These are phyloP conservation scores for Sporisorium iseilematis-ciliati DNA, from an alignment of 1,284 basidiomycete species.

Conservation along the genomic window DNA sequence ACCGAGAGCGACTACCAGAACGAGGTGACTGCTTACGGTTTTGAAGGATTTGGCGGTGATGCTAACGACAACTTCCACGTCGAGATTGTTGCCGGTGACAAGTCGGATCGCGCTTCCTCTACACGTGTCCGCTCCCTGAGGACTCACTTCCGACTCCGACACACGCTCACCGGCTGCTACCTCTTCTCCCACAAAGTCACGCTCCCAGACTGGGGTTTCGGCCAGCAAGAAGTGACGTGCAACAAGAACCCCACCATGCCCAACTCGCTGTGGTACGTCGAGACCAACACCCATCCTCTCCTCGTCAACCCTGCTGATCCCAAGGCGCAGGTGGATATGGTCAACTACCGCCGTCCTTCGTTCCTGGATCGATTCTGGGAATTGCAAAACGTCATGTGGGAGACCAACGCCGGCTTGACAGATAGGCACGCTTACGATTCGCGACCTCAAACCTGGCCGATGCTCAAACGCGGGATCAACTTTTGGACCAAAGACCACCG, in stretches of 20 bases:
- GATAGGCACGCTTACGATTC: conserved; percentile 96
- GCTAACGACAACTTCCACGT: conserved; percentile 95
- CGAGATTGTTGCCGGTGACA: conserved; percentile 82
- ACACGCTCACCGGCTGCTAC: conserved; percentile 91
- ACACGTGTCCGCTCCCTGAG: conserved; percentile 80
- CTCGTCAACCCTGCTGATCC: conserved; percentile 22
- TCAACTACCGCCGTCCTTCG: conserved; percentile 84
- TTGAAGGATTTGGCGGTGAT: conserved; percentile 85
- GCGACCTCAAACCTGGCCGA: conserved; percentile 88
- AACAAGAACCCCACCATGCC: conserved; percentile 92
- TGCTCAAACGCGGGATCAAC: conserved; percentile 86
- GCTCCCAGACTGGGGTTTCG: conserved; percentile 95
- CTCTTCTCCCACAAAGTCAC: conserved; percentile 98
- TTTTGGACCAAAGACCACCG: conserved; percentile 98
- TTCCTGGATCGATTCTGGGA: conserved; percentile 93
- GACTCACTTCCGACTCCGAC: conserved; percentile 86
- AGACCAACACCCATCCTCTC: conserved; percentile 82
- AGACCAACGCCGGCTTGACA: conserved; percentile 94
- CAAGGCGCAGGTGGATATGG: conserved; percentile 25
- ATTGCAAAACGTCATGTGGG: conserved; percentile 96
- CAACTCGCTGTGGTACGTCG: conserved; percentile 95
- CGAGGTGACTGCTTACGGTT: conserved; percentile 95
- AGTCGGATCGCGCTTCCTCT: conserved; percentile 71
- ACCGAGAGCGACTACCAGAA: conserved; percentile 99
- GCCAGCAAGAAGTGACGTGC: conserved; percentile 97